Conservation (phyloP, 106 monocot species). For the Dendrobium huoshanense region DNA sequence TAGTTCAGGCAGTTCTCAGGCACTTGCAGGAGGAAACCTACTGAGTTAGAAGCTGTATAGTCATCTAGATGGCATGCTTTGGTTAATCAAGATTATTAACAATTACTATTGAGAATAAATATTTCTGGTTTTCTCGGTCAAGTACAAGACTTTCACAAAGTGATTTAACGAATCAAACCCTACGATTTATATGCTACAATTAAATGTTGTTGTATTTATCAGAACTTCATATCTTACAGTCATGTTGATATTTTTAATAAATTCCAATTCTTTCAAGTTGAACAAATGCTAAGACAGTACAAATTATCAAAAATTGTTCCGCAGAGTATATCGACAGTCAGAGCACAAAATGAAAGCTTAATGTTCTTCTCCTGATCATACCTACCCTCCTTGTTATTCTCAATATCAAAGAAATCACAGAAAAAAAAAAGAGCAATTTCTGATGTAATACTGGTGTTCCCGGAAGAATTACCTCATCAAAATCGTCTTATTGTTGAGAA, state of each 20-base stretch:
- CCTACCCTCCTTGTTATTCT: neutral
- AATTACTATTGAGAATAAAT: neutral
- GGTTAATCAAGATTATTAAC: neutral
- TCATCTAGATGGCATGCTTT: neutral
- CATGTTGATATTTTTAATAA: neutral
- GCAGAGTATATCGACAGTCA: neutral
- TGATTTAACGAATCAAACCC: neutral
- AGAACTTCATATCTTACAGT: neutral
- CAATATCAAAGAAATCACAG: neutral
- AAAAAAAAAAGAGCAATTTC: neutral
- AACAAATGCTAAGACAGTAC: neutral
- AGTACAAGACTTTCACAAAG: neutral
- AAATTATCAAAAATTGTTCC: neutral
- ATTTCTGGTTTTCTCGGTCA: neutral
- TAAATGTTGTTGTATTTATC: neutral
- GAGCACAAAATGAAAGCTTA: neutral
- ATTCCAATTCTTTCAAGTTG: neutral
- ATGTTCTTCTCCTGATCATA: conserved; percentile 1
- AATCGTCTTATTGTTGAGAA: neutral
- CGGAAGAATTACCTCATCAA: neutral
- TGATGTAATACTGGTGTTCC: neutral
- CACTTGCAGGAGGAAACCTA: neutral
- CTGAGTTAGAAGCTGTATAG: neutral
- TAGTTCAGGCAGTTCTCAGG: neutral
- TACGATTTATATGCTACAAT: neutral